Percentiles rank a stretch among this genome's conserved stretches.
Evolutionary conservation across 768 basidiomycete species (phyloP).

Genomic region (Collybia nuda): DNA sequence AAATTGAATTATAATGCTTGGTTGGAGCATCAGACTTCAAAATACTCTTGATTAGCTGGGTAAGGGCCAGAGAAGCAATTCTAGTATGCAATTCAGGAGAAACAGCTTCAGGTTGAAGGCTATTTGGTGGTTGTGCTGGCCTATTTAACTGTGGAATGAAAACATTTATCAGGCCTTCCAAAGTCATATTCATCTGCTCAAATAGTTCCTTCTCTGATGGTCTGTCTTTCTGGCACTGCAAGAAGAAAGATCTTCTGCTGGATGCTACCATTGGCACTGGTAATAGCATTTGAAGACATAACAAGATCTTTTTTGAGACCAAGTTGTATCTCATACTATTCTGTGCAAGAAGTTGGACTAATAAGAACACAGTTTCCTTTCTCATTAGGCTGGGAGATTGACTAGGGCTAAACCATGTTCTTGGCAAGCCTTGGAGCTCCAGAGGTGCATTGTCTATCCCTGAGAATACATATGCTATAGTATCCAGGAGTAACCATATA

Average conservation of each 20-base stretch:
- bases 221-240: conserved; percentile 7
- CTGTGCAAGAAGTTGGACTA: conserved; percentile 6
- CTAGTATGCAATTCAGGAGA: not conserved
- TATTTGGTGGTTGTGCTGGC: not conserved
- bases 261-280: conserved; percentile 7
- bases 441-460: conserved; percentile 8
- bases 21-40: conserved; percentile 2
- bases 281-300: conserved; percentile 14
- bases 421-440: conserved; percentile 5
- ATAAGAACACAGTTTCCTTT: conserved; percentile 8
- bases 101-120: not conserved
- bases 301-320: conserved; percentile 9
- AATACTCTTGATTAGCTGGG: conserved; percentile 4
- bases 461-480: conserved; percentile 13
- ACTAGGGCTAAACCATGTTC: conserved; percentile 9
- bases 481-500: conserved; percentile 10
- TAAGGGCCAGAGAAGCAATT: conserved; percentile 7
- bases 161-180: conserved; percentile 9
- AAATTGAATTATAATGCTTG: conserved; percentile 1
- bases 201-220: conserved; percentile 6
- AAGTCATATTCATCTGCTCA: conserved; percentile 8
- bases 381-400: conserved; percentile 8
- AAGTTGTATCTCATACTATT: conserved; percentile 11
- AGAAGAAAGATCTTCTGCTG: conserved; percentile 7
- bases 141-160: conserved; percentile 5